A percentile compares a stretch with the other conserved stretches of the same genome.
Conservation (phyloP, 345 rosid genomes). For the Triadica sebifera region DNA sequence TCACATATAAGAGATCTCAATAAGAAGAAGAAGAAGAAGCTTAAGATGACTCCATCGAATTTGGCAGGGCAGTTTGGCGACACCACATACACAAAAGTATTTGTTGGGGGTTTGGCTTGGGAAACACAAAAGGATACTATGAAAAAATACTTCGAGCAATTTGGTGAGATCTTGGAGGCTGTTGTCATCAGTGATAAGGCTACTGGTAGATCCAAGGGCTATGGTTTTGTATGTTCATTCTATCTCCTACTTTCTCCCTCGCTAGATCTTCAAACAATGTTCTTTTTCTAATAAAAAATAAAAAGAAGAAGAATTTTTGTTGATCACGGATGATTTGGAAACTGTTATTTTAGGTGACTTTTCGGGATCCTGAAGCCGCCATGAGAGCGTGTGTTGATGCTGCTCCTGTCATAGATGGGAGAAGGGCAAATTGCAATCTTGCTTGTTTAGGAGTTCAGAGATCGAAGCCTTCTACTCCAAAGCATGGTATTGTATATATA, state of each 20-base stretch:
- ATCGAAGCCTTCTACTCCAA: conserved; percentile 94
- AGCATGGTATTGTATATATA: conserved; percentile 50
- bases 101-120: conserved; percentile 99
- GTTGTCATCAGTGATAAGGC: conserved; percentile 96
- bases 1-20: background rate
- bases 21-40: conserved; percentile 4
- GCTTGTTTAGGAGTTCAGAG: conserved; percentile 93
- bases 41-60: conserved; percentile 45
- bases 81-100: conserved; percentile 90
- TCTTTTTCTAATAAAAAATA: background rate
- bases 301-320: too few relatives aligned
- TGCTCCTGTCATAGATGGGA: conserved; percentile 94
- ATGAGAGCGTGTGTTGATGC: conserved; percentile 92
- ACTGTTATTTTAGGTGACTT: conserved; percentile 62
- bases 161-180: conserved; percentile 97
- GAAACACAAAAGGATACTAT: conserved; percentile 93
- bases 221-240: conserved; percentile 72
- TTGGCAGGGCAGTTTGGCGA: conserved; percentile 70
- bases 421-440: conserved; percentile 96
- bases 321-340: background rate
- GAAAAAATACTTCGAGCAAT: conserved; percentile 92
- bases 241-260: background rate
- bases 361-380: conserved; percentile 91
- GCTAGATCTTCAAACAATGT: conserved; percentile 18
- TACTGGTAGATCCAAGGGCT: conserved; percentile 98